Evolutionary conservation across 2,329 filamentous ascomycete genomes (phyloP).

Genomic region (Zymoseptoria tritici): DNA sequence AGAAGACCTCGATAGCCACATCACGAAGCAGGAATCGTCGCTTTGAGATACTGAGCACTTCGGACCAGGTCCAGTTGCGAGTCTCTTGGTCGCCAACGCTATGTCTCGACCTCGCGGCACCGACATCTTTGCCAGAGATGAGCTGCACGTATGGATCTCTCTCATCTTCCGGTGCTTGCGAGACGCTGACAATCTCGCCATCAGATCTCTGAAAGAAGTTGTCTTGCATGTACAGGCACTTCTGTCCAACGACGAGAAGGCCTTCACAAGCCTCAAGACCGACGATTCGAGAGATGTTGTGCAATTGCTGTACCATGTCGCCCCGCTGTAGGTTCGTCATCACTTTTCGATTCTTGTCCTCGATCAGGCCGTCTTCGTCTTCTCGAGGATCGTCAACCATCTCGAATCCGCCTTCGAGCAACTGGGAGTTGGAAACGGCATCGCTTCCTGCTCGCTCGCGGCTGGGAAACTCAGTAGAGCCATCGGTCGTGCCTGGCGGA

Average conservation of each 20-base stretch:
- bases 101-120: slow-evolving; percentile 45
- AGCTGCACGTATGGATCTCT: slow-evolving; percentile 93
- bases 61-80: slow-evolving; percentile 86
- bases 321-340: slow-evolving; percentile 88
- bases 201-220: slow-evolving; percentile 93
- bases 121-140: slow-evolving; percentile 68
- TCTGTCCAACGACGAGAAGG: slow-evolving; percentile 85
- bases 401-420: slow-evolving; percentile 84
- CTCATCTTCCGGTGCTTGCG: slow-evolving; percentile 86
- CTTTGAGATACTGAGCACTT: slow-evolving; percentile 93
- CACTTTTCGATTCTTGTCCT: slow-evolving; percentile 97
- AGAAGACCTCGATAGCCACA: slow-evolving; percentile 95
- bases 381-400: slow-evolving; percentile 90
- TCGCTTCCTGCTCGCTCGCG: slow-evolving; percentile 32
- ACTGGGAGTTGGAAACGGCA: slow-evolving; percentile 35
- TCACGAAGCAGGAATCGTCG: slow-evolving; percentile 91
- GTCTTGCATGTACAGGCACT: slow-evolving; percentile 88
- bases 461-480: slow-evolving; percentile 21
- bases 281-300: slow-evolving; percentile 90
- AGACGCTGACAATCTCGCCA: slow-evolving; percentile 93
- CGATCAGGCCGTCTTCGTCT: slow-evolving; percentile 67
- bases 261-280: slow-evolving; percentile 92
- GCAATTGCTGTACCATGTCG: slow-evolving; percentile 86
- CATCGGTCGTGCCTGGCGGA: slow-evolving; percentile 11
- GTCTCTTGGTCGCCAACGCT: slow-evolving; percentile 64